These are phyloP conservation scores for Podospora appendiculata DNA, from an alignment of 495 filamentous ascomycete species.

Conservation along the genomic window DNA sequence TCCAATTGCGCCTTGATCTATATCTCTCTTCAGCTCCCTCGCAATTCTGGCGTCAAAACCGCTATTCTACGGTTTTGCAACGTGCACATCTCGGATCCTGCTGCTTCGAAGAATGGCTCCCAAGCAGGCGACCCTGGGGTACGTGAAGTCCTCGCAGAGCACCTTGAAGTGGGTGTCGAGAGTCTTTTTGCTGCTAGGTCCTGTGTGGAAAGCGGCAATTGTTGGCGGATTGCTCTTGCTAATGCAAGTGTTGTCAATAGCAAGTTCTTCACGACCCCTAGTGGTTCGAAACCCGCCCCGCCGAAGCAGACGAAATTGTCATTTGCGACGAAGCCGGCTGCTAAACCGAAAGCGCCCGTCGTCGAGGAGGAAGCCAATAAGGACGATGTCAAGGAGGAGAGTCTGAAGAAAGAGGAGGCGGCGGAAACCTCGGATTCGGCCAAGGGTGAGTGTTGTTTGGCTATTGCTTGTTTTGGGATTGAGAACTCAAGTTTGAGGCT, in stretches of 20 bases:
- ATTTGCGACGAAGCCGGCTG: constrained; percentile 46
- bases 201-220: no score
- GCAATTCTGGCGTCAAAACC: background rate
- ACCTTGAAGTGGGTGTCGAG: constrained; percentile 69
- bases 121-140: constrained; percentile 91
- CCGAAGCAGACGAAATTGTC: constrained; percentile 69
- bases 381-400: constrained; percentile 20
- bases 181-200: no score
- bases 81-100: background rate
- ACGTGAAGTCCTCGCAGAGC: constrained; percentile 72
- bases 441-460: constrained; percentile 11
- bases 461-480: constrained; percentile 1
- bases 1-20: no score
- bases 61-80: background rate
- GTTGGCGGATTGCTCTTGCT: background rate
- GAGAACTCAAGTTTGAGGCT: constrained; percentile 21
- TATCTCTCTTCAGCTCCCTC: background rate
- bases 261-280: constrained; percentile 60
- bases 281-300: constrained; percentile 44
- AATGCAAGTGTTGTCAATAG: constrained; percentile 25
- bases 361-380: constrained; percentile 13
- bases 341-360: constrained; percentile 9
- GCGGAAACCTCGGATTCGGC: constrained; percentile 18
- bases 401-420: constrained; percentile 17
- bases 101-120: constrained; percentile 5